Evolutionary conservation across 140 eudicot genomes (phyloP).

Genomic region (Cichorium intybus): DNA sequence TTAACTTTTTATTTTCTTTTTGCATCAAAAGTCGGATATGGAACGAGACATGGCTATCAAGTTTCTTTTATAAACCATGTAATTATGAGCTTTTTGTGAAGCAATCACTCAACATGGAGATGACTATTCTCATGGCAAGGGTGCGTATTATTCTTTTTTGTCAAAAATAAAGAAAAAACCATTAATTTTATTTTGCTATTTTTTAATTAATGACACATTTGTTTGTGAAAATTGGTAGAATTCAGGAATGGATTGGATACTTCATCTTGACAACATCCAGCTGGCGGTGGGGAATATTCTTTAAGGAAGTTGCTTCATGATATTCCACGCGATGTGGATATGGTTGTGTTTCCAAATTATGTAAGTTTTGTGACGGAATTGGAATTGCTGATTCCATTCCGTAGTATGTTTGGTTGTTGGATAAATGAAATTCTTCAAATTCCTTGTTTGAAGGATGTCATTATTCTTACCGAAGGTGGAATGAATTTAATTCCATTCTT

Average conservation of each 20-base stretch:
- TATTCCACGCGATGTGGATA: slow-evolving; percentile 82
- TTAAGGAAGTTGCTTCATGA: slow-evolving; percentile 72
- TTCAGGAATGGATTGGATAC: slow-evolving; percentile 90
- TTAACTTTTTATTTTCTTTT: slow-evolving; percentile 8
- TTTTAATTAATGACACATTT: not conserved
- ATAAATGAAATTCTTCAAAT: too few species aligned
- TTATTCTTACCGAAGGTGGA: too few species aligned
- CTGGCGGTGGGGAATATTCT: slow-evolving; percentile 90
- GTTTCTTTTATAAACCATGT: slow-evolving; percentile 97
- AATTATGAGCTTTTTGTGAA: slow-evolving; percentile 95
- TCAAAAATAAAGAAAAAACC: too few species aligned
- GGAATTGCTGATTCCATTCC: too few species aligned
- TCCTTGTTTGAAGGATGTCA: not conserved
- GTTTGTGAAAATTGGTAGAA: slow-evolving; percentile 45
- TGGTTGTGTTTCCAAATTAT: slow-evolving; percentile 94
- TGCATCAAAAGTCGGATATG: slow-evolving; percentile 76
- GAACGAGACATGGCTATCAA: slow-evolving; percentile 96
- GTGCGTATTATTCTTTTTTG: slow-evolving; percentile 30
- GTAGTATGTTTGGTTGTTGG: too few species aligned
- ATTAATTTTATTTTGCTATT: not conserved
- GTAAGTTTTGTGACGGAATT: slow-evolving; percentile 40
- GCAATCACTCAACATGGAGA: slow-evolving; percentile 96
- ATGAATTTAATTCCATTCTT: too few species aligned
- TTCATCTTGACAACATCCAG: slow-evolving; percentile 97
- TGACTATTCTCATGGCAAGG: slow-evolving; percentile 98